Base-by-base conservation (phyloP, 495 filamentous ascomycete genomes). In the Pseudoneurospora amorphoporcata region DNA sequence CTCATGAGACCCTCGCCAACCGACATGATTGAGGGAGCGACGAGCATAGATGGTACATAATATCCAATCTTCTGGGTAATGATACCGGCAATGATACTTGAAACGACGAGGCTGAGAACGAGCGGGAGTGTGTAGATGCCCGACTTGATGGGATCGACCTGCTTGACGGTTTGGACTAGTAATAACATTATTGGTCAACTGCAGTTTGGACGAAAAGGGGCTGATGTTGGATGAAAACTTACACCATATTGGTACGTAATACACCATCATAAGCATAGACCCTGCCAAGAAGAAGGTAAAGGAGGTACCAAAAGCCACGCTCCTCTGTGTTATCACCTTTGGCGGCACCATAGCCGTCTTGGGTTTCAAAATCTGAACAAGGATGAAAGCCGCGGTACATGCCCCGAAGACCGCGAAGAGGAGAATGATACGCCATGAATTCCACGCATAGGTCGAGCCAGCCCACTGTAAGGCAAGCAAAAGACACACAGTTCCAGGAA, bases 381-480 rank as follows among this genome's bases (percentile, higher is more conserved):
- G 83, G 29, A 86, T 78, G 77, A 97, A 98, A 42, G 79, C 81
- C 39, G 86, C 72, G 8, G 88, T 80, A 9, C 93, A 83, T 32
- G 93, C 78, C 0, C 83, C 90, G 72, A 89, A 91, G 3, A 94
- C 73, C 23, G 90, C 86, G 38, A 95, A 86, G 2, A 95, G 83
- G 4, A 87, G 84, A 70, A 94, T 90, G 73, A 94, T 90, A 38
- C 88, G 88, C 77, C 85, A 89, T 70, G 85, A 86, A 29, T 75
- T 77, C 93, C 93, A 96, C 1, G 79, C 78, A 73, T 94, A 93
- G 39, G 83, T 88, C 10, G 87, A 88, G 0, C 93, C 93, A 69
- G 92, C 93, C 94, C 94, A 97, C 78, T 97, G 92, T 39, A 97
- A 83, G 0, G 94, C 93, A 2, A 96, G 83, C 39, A 97, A 79